Evolutionary conservation across 148 eudicot species (phyloP).

Genomic region (Vaccinium vitisidaea): DNA sequence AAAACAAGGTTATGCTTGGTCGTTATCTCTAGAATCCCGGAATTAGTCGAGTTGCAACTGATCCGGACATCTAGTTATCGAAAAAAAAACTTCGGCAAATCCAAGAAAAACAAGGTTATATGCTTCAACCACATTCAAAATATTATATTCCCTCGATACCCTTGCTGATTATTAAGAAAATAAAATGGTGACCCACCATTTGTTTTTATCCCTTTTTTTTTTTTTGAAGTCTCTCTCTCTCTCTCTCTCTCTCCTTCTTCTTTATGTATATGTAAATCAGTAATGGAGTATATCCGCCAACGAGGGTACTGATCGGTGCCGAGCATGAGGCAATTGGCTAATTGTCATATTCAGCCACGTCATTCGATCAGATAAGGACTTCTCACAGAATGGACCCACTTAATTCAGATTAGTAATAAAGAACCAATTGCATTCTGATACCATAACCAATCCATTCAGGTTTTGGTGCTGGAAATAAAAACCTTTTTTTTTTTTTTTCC

Average conservation of each 20-base stretch:
- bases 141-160: not conserved
- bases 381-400: no score
- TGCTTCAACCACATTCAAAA: not conserved
- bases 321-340: not conserved
- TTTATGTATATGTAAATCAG: no score
- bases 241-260: no score
- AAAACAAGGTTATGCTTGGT: not conserved
- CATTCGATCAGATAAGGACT: not conserved
- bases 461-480: not conserved
- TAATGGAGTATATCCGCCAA: not conserved
- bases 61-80: no score
- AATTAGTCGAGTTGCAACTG: no score
- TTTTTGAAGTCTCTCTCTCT: no score
- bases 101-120: not conserved
- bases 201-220: not conserved
- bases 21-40: no score
- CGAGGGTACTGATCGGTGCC: not conserved
- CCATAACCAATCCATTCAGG: not conserved
- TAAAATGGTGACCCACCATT: not conserved
- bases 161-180: not conserved
- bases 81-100: no score
- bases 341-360: not conserved
- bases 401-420: no score
- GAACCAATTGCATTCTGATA: no score
- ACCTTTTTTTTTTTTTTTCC: not conserved